Conservation (phyloP, 2,329 filamentous ascomycete species). For the Ceratocystis eucalypticola region DNA sequence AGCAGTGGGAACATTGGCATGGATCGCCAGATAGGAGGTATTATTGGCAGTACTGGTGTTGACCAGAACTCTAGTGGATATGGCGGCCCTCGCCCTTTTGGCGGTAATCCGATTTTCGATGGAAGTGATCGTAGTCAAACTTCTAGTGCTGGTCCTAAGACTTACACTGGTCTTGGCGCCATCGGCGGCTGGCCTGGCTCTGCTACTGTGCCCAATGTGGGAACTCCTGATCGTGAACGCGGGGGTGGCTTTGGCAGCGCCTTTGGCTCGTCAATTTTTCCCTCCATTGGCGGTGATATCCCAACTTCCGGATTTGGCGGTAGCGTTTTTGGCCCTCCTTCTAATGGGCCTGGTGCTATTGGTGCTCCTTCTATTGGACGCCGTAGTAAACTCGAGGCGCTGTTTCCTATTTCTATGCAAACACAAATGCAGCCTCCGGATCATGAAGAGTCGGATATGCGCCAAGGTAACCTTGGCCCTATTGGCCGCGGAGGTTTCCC, state of each 20-base stretch:
- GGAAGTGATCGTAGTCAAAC: slow-evolving; percentile 86
- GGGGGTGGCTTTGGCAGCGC: slow-evolving; percentile 38
- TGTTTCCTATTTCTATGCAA: slow-evolving; percentile 84
- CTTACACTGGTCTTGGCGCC: slow-evolving; percentile 49
- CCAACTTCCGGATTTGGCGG: slow-evolving; percentile 57
- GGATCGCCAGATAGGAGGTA: slow-evolving; percentile 13
- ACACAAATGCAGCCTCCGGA: slow-evolving; percentile 72
- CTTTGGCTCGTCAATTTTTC: slow-evolving; percentile 71
- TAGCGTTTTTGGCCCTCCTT: slow-evolving; percentile 54
- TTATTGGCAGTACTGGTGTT: slow-evolving; percentile 17
- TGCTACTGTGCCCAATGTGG: slow-evolving; percentile 42
- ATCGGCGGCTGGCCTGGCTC: slow-evolving; percentile 50
- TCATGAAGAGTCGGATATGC: slow-evolving; percentile 51
- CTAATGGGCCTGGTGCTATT: slow-evolving; percentile 35
- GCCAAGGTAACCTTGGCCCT: slow-evolving; percentile 51
- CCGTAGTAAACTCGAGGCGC: slow-evolving; percentile 67
- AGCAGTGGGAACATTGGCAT: slow-evolving; percentile 25
- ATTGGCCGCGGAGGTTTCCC: slow-evolving; percentile 51
- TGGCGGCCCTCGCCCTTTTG: slow-evolving; percentile 40
- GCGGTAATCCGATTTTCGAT: slow-evolving; percentile 38
- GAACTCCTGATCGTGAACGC: slow-evolving; percentile 55
- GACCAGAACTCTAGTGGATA: slow-evolving; percentile 37
- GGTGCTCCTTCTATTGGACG: slow-evolving; percentile 56
- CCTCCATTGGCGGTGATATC: slow-evolving; percentile 56
- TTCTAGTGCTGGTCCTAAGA: slow-evolving; percentile 70